A percentile compares a stretch with the other conserved stretches of the same genome.
These are phyloP conservation scores for Colletotrichum shisoi DNA, from an alignment of 2,329 filamentous ascomycete genomes.

Conservation along the genomic window DNA sequence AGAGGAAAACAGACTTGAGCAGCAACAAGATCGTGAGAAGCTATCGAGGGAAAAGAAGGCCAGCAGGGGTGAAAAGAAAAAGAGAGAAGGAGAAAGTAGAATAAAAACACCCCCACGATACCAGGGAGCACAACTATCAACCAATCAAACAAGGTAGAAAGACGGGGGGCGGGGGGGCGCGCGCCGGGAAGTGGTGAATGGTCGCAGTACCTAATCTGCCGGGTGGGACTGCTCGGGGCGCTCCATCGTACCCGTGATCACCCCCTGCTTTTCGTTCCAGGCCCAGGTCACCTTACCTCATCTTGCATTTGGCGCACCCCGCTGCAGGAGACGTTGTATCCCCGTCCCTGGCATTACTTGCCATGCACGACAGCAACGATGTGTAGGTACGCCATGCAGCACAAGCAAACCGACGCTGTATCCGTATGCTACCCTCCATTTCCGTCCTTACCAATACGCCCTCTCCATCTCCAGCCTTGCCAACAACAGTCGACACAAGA, in stretches of 20 bases:
- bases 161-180: neutral
- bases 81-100: neutral
- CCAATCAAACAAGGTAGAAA: constrained; percentile 9
- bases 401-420: neutral
- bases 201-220: constrained; percentile 4
- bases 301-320: constrained; percentile 25
- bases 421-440: neutral
- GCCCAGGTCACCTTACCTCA: constrained; percentile 13
- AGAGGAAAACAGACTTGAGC: neutral
- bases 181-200: neutral
- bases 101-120: constrained; percentile 8
- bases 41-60: neutral
- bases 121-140: neutral
- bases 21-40: neutral
- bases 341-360: constrained; percentile 1
- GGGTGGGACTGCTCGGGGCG: constrained; percentile 14
- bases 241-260: constrained; percentile 22
- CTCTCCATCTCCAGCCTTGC: constrained; percentile 7
- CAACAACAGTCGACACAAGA: neutral
- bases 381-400: constrained; percentile 4
- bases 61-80: neutral
- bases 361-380: neutral
- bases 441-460: neutral
- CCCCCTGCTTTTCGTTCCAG: constrained; percentile 6
- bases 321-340: constrained; percentile 13